These are phyloP conservation scores for Sporothrix pallida DNA, from an alignment of 2,329 filamentous ascomycete genomes.

Conservation along the genomic window DNA sequence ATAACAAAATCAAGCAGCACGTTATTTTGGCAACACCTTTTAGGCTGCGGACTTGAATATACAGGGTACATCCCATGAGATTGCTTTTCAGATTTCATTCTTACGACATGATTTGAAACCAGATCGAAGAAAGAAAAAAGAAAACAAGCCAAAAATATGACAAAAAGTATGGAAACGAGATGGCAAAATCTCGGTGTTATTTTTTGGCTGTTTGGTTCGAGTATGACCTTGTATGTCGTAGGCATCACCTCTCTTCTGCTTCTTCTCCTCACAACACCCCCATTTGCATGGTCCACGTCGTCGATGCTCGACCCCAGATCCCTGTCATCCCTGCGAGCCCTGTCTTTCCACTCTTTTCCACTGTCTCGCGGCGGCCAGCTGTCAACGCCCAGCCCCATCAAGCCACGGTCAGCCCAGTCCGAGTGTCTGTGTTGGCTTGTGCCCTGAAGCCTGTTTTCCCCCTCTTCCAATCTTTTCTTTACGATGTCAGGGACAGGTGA, in stretches of 20 bases:
- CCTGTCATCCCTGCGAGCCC: neutral
- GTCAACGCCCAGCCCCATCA: conserved; percentile 20
- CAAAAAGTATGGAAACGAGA: conserved; percentile 4
- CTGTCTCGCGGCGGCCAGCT: neutral
- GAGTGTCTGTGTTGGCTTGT: neutral
- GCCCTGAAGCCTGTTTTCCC: neutral
- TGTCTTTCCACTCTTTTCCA: too few species aligned
- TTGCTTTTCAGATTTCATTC: neutral
- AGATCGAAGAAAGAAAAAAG: neutral
- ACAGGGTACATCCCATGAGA: neutral
- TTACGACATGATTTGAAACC: neutral
- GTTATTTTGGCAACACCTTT: neutral
- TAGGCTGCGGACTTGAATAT: neutral
- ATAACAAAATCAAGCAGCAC: neutral
- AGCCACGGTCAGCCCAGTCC: conserved; percentile 22
- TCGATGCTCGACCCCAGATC: conserved; percentile 13
- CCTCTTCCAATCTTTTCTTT: neutral
- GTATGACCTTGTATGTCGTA: neutral
- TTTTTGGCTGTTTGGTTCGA: neutral
- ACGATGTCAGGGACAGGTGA: too few species aligned
- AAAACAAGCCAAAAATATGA: neutral
- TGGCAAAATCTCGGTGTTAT: conserved; percentile 20
- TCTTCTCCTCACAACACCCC: neutral
- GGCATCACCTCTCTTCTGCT: neutral
- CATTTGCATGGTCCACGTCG: conserved; percentile 4